Base-by-base conservation (phyloP, 208 protist genomes). In the Novymonas esmeraldas region DNA sequence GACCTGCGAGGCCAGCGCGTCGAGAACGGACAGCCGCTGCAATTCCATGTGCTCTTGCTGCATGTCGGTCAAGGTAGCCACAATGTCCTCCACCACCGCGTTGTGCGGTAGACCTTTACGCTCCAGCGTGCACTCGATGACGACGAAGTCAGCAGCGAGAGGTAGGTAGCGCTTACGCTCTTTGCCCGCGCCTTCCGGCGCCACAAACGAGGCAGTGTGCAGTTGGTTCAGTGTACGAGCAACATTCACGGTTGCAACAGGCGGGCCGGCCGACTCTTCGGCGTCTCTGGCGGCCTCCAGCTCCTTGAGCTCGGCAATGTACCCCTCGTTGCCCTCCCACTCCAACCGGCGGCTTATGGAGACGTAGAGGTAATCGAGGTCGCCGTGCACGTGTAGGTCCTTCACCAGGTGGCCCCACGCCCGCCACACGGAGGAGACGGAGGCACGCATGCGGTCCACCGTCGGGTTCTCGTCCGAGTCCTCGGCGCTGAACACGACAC, bases 351-450 rank as follows among this genome's bases (percentile, higher is more conserved):
- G 87, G 48, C 84, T 75, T 46, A 95, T 85, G 13, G 79, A 73
- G 28, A 93, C 77, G 63, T 93, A 90, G 24, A 95, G 62, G 46
- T 81, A 92, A 59, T 95, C 90, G 9, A 93, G 66, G 67, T 95
- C 87, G 14, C 85, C 90, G 55, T 92, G 73, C 18, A 93, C 83
- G 71, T 93, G 90, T 3, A 95, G 66, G 55, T 95, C 87, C 65
- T 95, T 95, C 6, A 95, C 72, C 11, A 95, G 67, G 59, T 95
- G 85, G 16, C 90, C 90, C 90, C 90, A 95, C n/a, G 70, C 73
- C 36, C 78, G 63, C 90, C 90, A 95, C 36, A 95, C 82, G 52
- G 76, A 70, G n/a, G 54, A 46, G 20, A 95, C 71, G 0, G 81
- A 84, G 52, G 86, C 85, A 38, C 80, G 79, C 81, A 83, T 88